Percentiles rank a stretch among this genome's conserved stretches.
These are phyloP conservation scores for Solanum neorickii DNA, from an alignment of 257 asterid species.

Conservation along the genomic window DNA sequence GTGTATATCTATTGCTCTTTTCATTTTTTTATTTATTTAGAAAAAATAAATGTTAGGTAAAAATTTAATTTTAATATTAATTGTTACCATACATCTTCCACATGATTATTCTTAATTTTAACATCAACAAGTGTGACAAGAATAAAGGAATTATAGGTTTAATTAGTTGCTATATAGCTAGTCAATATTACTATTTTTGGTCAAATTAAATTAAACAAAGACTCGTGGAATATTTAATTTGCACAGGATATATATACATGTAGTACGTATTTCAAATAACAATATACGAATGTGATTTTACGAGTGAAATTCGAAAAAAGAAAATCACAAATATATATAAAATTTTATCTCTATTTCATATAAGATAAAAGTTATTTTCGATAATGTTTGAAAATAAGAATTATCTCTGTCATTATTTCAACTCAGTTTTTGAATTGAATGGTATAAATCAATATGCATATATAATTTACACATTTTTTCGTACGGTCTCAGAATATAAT, in stretches of 20 bases:
- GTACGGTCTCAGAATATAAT: neutral
- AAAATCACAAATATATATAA: fast-evolving
- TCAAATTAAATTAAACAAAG: neutral
- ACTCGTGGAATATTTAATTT: neutral
- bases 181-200: neutral
- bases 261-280: neutral
- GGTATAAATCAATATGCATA: neutral
- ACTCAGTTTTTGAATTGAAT: neutral
- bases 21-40: neutral
- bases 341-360: no score
- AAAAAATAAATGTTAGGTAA: neutral
- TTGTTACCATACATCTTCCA: neutral
- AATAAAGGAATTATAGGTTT: neutral
- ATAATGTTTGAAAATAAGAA: no score
- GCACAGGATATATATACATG: no score
- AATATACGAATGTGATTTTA: no score
- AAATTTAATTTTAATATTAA: neutral
- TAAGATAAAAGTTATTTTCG: no score
- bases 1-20: neutral
- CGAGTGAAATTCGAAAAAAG: fast-evolving
- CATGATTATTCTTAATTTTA: neutral
- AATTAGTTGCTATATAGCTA: neutral
- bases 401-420: neutral
- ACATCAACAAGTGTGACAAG: neutral
- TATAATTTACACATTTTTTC: neutral